A percentile compares a stretch with the other conserved stretches of the same genome.
Conservation (phyloP, 148 eudicot genomes). For the Diospyros lotus region DNA sequence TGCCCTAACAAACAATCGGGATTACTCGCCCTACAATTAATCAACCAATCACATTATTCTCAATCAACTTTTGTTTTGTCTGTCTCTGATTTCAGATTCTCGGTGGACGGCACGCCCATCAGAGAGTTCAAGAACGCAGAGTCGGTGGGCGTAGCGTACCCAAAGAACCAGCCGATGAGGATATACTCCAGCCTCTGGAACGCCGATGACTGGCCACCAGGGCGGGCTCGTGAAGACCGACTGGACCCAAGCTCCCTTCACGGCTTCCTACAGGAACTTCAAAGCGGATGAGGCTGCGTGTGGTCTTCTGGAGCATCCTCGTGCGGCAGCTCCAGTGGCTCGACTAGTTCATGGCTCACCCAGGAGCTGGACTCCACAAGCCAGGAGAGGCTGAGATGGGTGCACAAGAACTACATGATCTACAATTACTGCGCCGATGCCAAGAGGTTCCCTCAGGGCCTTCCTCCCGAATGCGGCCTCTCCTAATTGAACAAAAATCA, state of each 20-base stretch:
- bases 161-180: too few species aligned
- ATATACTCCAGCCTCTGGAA: too few species aligned
- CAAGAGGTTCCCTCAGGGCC: slow-evolving; percentile 20
- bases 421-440: slow-evolving; percentile 21
- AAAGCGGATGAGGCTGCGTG: neutral
- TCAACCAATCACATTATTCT: neutral
- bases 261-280: too few species aligned
- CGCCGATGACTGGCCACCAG: too few species aligned
- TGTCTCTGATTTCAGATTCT: too few species aligned
- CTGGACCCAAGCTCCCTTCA: too few species aligned
- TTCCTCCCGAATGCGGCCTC: slow-evolving; percentile 5
- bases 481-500: neutral
- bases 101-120: too few species aligned
- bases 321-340: neutral
- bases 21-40: neutral
- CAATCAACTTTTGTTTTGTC: neutral
- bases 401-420: slow-evolving; percentile 22
- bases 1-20: neutral
- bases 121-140: too few species aligned
- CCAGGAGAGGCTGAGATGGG: slow-evolving; percentile 18
- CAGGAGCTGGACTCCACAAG: slow-evolving; percentile 11
- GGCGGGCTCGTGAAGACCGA: too few species aligned
- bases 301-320: neutral
- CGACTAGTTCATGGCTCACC: slow-evolving; percentile 15
- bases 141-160: too few species aligned